These are phyloP conservation scores for Taiozyma onychis DNA, from an alignment of 1,139 yeast species.

Conservation along the genomic window DNA sequence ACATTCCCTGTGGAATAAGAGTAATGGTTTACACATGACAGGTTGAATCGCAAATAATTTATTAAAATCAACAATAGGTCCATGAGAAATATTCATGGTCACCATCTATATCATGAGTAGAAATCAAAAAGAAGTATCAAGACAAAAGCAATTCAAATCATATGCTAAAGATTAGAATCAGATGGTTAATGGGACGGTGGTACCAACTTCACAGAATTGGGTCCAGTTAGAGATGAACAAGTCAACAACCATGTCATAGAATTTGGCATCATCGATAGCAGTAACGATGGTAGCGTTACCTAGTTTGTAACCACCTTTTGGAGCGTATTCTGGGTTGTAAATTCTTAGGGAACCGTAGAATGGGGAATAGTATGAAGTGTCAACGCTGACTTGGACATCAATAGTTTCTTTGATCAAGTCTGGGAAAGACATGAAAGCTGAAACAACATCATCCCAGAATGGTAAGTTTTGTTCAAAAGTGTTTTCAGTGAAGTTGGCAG, in stretches of 20 bases:
- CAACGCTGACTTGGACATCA: conserved; percentile 31
- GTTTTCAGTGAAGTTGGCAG: conserved; percentile 32
- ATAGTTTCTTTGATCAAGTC: conserved; percentile 28
- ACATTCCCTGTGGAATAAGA: too few species aligned
- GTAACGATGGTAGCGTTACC: conserved; percentile 34
- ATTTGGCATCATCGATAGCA: conserved; percentile 25
- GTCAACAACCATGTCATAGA: conserved; percentile 29
- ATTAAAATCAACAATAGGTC: background rate
- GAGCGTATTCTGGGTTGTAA: conserved; percentile 31
- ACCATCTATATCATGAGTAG: background rate
- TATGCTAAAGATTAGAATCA: background rate
- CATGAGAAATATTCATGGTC: background rate
- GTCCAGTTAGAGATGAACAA: conserved; percentile 32
- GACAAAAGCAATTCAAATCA: background rate
- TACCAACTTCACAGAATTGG: conserved; percentile 26
- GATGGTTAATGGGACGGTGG: background rate
- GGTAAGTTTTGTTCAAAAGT: conserved; percentile 30
- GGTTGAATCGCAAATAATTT: background rate
- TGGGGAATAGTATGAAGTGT: conserved; percentile 35
- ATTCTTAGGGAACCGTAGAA: conserved; percentile 35
- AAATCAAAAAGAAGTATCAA: background rate
- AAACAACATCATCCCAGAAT: conserved; percentile 37
- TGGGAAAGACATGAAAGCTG: conserved; percentile 32
- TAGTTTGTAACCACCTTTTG: conserved; percentile 25
- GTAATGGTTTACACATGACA: background rate